phyloP scores from a whole-genome alignment of 2,329 filamentous ascomycete genomes.

The Pestalotiopsis sp. region DNA sequence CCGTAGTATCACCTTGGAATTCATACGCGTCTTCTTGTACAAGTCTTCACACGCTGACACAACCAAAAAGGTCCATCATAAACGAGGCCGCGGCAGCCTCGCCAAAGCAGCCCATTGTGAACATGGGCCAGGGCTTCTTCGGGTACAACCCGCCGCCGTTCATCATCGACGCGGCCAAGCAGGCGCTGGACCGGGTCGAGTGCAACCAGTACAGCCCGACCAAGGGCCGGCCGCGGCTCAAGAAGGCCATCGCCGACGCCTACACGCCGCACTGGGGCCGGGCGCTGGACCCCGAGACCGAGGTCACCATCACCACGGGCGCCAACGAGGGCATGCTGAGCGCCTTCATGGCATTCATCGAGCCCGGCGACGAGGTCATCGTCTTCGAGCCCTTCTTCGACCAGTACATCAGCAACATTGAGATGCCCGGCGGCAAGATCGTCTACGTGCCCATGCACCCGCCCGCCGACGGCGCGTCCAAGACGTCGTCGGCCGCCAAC shows the following conservation, averaged over 20 bases:
- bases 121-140: slow-evolving; percentile 72
- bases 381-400: slow-evolving; percentile 53
- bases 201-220: slow-evolving; percentile 99
- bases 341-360: slow-evolving; percentile 94
- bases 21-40: neutral
- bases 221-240: slow-evolving; percentile 86
- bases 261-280: slow-evolving; percentile 90
- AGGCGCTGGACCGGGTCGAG: slow-evolving; percentile 85
- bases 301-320: slow-evolving; percentile 92
- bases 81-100: slow-evolving; percentile 66
- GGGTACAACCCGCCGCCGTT: slow-evolving; percentile 94
- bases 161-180: slow-evolving; percentile 87
- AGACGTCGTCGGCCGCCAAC: slow-evolving; percentile 81
- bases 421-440: slow-evolving; percentile 95
- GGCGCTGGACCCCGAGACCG: slow-evolving; percentile 80
- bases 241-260: slow-evolving; percentile 88
- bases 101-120: slow-evolving; percentile 63
- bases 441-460: slow-evolving; percentile 95
- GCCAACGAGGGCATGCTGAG: slow-evolving; percentile 92
- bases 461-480: slow-evolving; percentile 73
- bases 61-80: slow-evolving; percentile 56
- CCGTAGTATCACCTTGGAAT: neutral
- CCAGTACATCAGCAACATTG: slow-evolving; percentile 98
- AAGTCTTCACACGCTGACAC: slow-evolving; percentile 48
- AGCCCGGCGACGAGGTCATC: slow-evolving; percentile 12